phyloP scores from a whole-genome alignment of 2,329 filamentous ascomycete genomes.

The Colletotrichum sp. region DNA sequence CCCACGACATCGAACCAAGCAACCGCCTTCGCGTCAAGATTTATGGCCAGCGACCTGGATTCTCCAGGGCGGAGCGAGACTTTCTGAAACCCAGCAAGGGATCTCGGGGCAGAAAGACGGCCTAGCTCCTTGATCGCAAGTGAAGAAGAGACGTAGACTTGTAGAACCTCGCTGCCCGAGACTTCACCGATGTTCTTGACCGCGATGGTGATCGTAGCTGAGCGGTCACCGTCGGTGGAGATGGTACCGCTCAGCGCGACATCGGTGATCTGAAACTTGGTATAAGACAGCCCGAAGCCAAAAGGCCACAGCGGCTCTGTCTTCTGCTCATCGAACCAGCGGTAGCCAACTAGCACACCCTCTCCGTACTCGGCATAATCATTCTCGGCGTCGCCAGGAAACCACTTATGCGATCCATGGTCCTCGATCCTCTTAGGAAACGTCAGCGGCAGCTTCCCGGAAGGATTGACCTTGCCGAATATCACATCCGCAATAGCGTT shows the following conservation, averaged over 20 bases:
- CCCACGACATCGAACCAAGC: slow-evolving; percentile 20
- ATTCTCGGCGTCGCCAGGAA: slow-evolving; percentile 43
- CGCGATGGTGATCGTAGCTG: fast-evolving
- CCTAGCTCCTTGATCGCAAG: not conserved
- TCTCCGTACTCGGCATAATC: slow-evolving; percentile 64
- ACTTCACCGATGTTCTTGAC: not conserved
- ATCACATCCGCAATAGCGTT: slow-evolving; percentile 71
- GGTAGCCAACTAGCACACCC: slow-evolving; percentile 71
- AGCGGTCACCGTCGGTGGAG: not conserved
- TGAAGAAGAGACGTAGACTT: slow-evolving; percentile 49
- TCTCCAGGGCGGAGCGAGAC: not conserved
- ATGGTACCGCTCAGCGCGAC: not conserved
- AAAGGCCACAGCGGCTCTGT: slow-evolving; percentile 63
- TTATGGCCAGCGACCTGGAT: not conserved
- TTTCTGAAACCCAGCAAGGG: slow-evolving; percentile 21
- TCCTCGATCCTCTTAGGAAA: slow-evolving; percentile 65
- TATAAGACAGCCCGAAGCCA: slow-evolving; percentile 72
- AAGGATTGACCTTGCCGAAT: slow-evolving; percentile 66
- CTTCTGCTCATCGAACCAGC: slow-evolving; percentile 59
- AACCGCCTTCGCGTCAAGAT: not conserved
- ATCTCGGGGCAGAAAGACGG: not conserved
- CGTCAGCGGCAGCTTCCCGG: slow-evolving; percentile 66
- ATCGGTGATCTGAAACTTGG: slow-evolving; percentile 56
- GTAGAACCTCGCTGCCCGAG: not conserved
- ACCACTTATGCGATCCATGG: slow-evolving; percentile 70